A percentile compares a stretch with the other conserved stretches of the same genome.
Conservation (phyloP, 768 basidiomycete genomes). For the Boletus fagicola region DNA sequence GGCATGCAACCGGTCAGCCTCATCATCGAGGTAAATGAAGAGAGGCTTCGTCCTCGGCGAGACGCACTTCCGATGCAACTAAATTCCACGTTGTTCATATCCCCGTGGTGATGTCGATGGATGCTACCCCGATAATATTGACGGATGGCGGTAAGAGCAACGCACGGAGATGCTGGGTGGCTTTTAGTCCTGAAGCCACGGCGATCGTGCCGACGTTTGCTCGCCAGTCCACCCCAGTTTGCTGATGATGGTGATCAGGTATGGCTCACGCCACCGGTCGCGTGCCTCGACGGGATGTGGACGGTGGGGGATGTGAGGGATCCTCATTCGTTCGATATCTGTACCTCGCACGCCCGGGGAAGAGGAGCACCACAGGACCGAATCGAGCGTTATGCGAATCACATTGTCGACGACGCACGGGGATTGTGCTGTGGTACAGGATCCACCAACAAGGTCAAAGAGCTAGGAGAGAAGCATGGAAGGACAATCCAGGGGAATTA, state of each 20-base stretch:
- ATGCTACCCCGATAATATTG: slow-evolving; percentile 3
- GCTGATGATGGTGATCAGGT: background rate
- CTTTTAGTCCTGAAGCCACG: slow-evolving; percentile 2
- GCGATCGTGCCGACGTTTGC: slow-evolving; percentile 15
- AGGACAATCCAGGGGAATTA: slow-evolving; percentile 23
- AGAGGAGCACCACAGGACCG: background rate
- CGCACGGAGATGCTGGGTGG: slow-evolving; percentile 8
- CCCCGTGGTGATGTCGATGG: slow-evolving; percentile 11
- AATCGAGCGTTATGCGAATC: slow-evolving; percentile 20
- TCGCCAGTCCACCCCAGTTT: background rate
- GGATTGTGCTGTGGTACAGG: slow-evolving; percentile 23
- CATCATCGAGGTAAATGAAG: slow-evolving; percentile 9
- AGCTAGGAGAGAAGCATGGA: slow-evolving; percentile 27
- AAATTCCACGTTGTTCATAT: slow-evolving; percentile 8
- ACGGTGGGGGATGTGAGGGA: slow-evolving; percentile 11
- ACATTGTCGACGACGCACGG: slow-evolving; percentile 14
- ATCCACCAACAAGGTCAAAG: slow-evolving; percentile 21
- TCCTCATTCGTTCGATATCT: slow-evolving; percentile 23
- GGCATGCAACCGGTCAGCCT: background rate
- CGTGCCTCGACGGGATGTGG: slow-evolving; percentile 7
- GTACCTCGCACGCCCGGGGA: slow-evolving; percentile 8
- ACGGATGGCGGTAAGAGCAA: background rate
- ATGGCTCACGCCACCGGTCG: slow-evolving; percentile 6
- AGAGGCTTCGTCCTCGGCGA: slow-evolving; percentile 10
- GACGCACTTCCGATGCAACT: slow-evolving; percentile 14